Conservation (phyloP, 2,329 filamentous ascomycete genomes). For the Blumeria graminis region DNA sequence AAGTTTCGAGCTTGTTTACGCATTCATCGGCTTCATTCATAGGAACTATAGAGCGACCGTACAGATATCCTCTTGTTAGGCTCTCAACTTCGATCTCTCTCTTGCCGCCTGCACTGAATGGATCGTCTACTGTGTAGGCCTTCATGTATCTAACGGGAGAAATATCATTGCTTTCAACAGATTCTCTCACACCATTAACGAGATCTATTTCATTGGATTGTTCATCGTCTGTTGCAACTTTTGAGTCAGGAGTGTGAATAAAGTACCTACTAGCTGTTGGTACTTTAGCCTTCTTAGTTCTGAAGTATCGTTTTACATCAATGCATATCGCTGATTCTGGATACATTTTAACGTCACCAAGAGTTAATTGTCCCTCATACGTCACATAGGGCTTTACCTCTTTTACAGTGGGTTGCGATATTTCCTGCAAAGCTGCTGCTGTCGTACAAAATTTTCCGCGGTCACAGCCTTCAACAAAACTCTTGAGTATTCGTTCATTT, state of each 20-base stretch:
- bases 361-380: constrained; percentile 55
- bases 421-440: constrained; percentile 58
- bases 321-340: constrained; percentile 49
- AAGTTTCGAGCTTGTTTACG: constrained; percentile 66
- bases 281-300: constrained; percentile 52
- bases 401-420: constrained; percentile 58
- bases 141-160: constrained; percentile 52
- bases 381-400: constrained; percentile 47
- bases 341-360: constrained; percentile 55
- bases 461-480: constrained; percentile 39
- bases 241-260: constrained; percentile 14
- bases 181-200: constrained; percentile 13
- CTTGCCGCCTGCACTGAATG: constrained; percentile 51
- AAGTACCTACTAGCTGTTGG: constrained; percentile 60
- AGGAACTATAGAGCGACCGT: constrained; percentile 74
- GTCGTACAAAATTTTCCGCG: constrained; percentile 61
- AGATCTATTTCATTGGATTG: constrained; percentile 19
- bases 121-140: constrained; percentile 59
- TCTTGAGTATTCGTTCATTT: constrained; percentile 47
- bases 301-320: constrained; percentile 74
- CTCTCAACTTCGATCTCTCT: constrained; percentile 59
- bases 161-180: constrained; percentile 12
- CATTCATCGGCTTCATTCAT: constrained; percentile 73
- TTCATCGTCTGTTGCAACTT: constrained; percentile 18
- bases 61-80: constrained; percentile 81